Conservation (phyloP, 1,284 basidiomycete genomes). For the Microbotryomycetes sp. region DNA sequence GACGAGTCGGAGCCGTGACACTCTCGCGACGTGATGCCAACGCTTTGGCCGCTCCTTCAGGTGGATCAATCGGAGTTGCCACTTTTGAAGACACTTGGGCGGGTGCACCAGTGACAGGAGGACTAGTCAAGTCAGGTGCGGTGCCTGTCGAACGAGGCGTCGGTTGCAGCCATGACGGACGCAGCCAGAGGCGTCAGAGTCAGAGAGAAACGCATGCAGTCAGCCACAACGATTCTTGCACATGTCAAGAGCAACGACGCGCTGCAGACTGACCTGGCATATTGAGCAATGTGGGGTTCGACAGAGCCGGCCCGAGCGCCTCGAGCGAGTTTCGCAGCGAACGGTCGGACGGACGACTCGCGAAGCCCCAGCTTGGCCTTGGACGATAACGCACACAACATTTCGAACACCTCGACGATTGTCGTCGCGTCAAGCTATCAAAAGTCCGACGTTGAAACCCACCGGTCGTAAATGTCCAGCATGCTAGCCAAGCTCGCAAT, state of each 20-base stretch:
- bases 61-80: constrained; percentile 8
- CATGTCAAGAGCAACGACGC: not conserved
- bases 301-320: not conserved
- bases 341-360: too few relatives aligned
- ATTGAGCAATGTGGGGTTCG: not conserved
- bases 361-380: too few relatives aligned
- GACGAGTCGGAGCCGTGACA: constrained; percentile 1
- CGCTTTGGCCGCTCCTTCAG: constrained; percentile 16
- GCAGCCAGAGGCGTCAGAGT: not conserved
- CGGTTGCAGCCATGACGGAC: too few relatives aligned
- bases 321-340: too few relatives aligned
- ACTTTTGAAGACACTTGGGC: constrained; percentile 25
- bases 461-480: too few relatives aligned
- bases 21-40: constrained; percentile 27
- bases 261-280: not conserved
- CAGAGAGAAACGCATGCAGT: not conserved
- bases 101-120: constrained; percentile 23
- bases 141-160: too few relatives aligned
- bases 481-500: too few relatives aligned
- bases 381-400: too few relatives aligned
- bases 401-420: too few relatives aligned
- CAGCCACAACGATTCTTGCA: not conserved
- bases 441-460: too few relatives aligned
- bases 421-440: too few relatives aligned
- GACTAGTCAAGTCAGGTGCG: constrained; percentile 25